Evolutionary conservation across 1,284 basidiomycete genomes (phyloP).

Genomic region (Cutaneotrichosporon sp.): DNA sequence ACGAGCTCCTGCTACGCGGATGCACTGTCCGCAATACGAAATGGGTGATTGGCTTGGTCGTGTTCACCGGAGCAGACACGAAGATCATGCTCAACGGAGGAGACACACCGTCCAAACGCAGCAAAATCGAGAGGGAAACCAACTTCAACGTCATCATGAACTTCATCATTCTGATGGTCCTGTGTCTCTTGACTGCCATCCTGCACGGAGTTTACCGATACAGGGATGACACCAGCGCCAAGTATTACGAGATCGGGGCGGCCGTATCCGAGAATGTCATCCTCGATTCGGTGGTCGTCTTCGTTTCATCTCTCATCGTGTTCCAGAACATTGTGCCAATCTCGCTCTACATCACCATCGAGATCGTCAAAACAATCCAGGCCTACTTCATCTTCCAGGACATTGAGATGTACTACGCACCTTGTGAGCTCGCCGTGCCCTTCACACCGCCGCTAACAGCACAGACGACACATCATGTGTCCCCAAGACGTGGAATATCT

Average conservation of each 20-base stretch:
- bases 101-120: conserved; percentile 80
- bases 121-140: conserved; percentile 95
- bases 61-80: conserved; percentile 91
- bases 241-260: conserved; percentile 65
- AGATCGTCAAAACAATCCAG: conserved; percentile 94
- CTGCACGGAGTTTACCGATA: conserved; percentile 57
- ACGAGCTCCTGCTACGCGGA: conserved; percentile 86
- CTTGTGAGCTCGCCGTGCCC: conserved; percentile 47
- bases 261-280: conserved; percentile 60
- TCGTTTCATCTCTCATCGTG: conserved; percentile 81
- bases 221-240: conserved; percentile 61
- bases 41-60: conserved; percentile 91
- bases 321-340: conserved; percentile 99
- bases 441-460: too few species aligned
- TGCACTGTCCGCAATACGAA: conserved; percentile 87
- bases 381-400: conserved; percentile 98
- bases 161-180: conserved; percentile 70
- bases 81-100: conserved; percentile 98
- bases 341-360: conserved; percentile 94
- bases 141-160: conserved; percentile 82
- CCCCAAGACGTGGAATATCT: conserved; percentile 97
- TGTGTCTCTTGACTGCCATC: conserved; percentile 62
- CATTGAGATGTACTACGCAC: conserved; percentile 90
- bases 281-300: conserved; percentile 80
- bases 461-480: conserved; percentile 77